Percentiles rank a stretch among this genome's conserved stretches.
These are phyloP conservation scores for Phytophthora agathidicida DNA, from an alignment of 352 stramenopile species.

Conservation along the genomic window DNA sequence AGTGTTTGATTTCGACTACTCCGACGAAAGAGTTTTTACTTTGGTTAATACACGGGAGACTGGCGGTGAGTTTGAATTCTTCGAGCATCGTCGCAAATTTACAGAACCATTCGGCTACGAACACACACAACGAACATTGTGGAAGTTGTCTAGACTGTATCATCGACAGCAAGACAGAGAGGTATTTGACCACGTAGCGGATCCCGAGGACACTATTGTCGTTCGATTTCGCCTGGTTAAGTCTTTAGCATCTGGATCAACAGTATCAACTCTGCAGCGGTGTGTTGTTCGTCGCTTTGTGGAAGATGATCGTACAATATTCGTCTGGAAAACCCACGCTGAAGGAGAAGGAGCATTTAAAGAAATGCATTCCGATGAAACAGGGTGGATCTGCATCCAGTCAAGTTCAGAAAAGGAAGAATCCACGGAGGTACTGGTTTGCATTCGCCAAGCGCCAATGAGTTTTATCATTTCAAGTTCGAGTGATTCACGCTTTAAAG, in stretches of 20 bases:
- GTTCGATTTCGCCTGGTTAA: conserved; percentile 26
- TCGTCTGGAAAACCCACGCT: conserved; percentile 50
- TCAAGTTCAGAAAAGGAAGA: conserved; percentile 6
- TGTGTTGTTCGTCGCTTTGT: conserved; percentile 38
- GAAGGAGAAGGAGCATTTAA: conserved; percentile 40
- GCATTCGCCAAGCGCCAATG: conserved; percentile 14
- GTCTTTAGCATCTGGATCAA: background rate
- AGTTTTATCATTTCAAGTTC: conserved; percentile 7
- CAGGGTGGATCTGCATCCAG: conserved; percentile 39
- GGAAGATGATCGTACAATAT: conserved; percentile 42
- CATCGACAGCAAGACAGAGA: conserved; percentile 26
- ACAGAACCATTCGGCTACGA: conserved; percentile 25
- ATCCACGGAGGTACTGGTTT: conserved; percentile 1
- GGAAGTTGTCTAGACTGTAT: conserved; percentile 12
- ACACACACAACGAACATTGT: conserved; percentile 18
- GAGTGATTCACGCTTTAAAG: background rate
- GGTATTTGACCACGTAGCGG: conserved; percentile 15
- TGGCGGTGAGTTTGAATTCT: conserved; percentile 18
- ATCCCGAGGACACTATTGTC: conserved; percentile 30
- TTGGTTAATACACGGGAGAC: conserved; percentile 9
- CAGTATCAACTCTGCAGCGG: conserved; percentile 17
- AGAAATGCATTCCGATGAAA: conserved; percentile 55
- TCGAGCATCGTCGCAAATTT: conserved; percentile 25
- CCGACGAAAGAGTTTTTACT: conserved; percentile 6
- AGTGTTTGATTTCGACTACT: conserved; percentile 9